Evolutionary conservation across 176 grass and related monocot species (phyloP).

Genomic region (Alopecurus myosuroides): DNA sequence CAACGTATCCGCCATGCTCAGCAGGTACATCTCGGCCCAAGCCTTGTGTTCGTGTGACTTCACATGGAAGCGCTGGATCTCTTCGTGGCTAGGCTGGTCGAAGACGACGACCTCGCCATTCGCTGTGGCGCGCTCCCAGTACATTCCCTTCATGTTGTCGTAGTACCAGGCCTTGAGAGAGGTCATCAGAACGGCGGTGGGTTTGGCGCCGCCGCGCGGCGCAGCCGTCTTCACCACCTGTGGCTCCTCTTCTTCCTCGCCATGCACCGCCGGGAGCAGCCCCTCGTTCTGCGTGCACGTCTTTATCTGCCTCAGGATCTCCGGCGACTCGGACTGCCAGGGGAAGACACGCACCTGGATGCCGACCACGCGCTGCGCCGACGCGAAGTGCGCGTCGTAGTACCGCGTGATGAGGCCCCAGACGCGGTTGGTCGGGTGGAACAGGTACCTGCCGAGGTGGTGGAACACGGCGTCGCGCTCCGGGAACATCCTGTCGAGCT

Average conservation of each 20-base stretch:
- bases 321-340: neutral
- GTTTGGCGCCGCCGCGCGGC: neutral
- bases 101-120: conserved; percentile 23
- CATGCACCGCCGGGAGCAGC: neutral
- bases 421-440: conserved; percentile 31
- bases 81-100: conserved; percentile 39
- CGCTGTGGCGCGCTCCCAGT: conserved; percentile 22
- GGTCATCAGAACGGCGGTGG: conserved; percentile 24
- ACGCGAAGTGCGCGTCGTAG: conserved; percentile 6
- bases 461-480: conserved; percentile 37
- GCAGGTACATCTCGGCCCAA: conserved; percentile 33
- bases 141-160: conserved; percentile 43
- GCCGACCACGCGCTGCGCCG: neutral
- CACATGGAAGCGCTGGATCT: conserved; percentile 26
- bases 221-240: neutral
- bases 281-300: neutral
- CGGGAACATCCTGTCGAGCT: conserved; percentile 22
- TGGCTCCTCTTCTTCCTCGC: neutral
- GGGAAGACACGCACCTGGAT: neutral
- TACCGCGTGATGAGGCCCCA: conserved; percentile 45
- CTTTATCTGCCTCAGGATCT: neutral
- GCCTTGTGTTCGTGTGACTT: conserved; percentile 15
- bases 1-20: conserved; percentile 30
- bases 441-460: conserved; percentile 34
- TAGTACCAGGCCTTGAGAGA: conserved; percentile 22